Conservation (phyloP, 805 yeast species). For the Yamadazyma phyllophila region DNA sequence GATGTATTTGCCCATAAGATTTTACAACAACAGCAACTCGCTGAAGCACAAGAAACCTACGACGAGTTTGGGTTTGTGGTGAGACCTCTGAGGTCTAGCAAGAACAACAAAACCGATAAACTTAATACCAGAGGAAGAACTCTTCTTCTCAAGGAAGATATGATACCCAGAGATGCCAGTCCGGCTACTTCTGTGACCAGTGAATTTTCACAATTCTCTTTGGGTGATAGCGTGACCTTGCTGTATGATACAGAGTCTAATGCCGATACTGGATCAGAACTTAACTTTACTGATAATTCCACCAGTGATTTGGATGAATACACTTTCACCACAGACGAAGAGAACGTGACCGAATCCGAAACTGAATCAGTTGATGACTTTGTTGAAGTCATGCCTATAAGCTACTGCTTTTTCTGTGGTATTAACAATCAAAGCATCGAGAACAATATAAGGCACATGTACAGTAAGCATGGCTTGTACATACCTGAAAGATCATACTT, state of each 20-base stretch:
- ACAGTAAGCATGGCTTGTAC: constrained; percentile 43
- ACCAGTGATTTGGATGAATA: constrained; percentile 9
- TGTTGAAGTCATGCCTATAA: constrained; percentile 37
- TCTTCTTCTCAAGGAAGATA: background rate
- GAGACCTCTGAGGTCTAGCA: background rate
- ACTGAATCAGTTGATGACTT: constrained; percentile 16
- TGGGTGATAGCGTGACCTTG: constrained; percentile 39
- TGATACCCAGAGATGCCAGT: constrained; percentile 27
- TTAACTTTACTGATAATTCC: constrained; percentile 38
- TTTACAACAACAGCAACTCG: constrained; percentile 24
- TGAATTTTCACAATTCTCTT: constrained; percentile 53
- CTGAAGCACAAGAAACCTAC: constrained; percentile 28
- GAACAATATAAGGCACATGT: constrained; percentile 49
- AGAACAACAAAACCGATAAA: background rate
- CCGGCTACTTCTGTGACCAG: constrained; percentile 52
- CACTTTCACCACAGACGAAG: constrained; percentile 24
- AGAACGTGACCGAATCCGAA: constrained; percentile 18
- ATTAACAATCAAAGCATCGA: constrained; percentile 51
- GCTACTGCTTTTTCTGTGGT: constrained; percentile 60
- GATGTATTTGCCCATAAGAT: constrained; percentile 72
- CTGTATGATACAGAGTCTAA: constrained; percentile 24
- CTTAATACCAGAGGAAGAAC: constrained; percentile 1
- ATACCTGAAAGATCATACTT: constrained; percentile 43
- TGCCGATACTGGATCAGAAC: constrained; percentile 51
- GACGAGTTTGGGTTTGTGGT: constrained; percentile 57